These are phyloP conservation scores for Solanum raphanifolium DNA, from an alignment of 257 asterid genomes.

Conservation along the genomic window DNA sequence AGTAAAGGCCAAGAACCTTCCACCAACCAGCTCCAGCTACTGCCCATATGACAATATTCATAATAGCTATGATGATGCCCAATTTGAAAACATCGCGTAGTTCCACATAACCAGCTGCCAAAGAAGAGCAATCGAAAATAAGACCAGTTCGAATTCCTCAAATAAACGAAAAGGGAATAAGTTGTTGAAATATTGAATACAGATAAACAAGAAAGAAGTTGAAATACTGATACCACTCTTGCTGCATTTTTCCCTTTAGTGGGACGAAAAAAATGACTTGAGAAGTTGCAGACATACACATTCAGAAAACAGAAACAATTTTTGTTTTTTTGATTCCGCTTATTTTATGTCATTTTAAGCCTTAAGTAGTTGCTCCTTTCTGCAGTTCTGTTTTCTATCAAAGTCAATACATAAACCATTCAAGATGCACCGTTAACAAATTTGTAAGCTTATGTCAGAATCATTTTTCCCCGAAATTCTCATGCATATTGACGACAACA, in stretches of 20 bases:
- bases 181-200: neutral
- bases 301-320: neutral
- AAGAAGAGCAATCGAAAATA: neutral
- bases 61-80: conserved; percentile 56
- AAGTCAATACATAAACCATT: neutral
- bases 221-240: neutral
- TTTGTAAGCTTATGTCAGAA: neutral
- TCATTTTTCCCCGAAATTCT: neutral
- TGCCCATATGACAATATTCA: conserved; percentile 51
- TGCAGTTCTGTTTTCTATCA: neutral
- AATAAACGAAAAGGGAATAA: neutral
- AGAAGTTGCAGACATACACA: neutral
- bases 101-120: conserved; percentile 72
- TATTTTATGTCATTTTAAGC: neutral
- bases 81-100: conserved; percentile 46
- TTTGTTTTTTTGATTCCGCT: neutral
- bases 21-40: conserved; percentile 75
- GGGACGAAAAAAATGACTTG: neutral
- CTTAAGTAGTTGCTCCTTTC: neutral
- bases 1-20: conserved; percentile 80
- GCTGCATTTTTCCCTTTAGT: neutral
- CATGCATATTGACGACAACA: neutral
- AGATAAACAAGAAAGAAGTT: neutral
- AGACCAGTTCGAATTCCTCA: neutral
- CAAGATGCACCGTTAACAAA: neutral